phyloP scores from a whole-genome alignment of 2,329 filamentous ascomycete species.

The Emmonsia crescens region DNA sequence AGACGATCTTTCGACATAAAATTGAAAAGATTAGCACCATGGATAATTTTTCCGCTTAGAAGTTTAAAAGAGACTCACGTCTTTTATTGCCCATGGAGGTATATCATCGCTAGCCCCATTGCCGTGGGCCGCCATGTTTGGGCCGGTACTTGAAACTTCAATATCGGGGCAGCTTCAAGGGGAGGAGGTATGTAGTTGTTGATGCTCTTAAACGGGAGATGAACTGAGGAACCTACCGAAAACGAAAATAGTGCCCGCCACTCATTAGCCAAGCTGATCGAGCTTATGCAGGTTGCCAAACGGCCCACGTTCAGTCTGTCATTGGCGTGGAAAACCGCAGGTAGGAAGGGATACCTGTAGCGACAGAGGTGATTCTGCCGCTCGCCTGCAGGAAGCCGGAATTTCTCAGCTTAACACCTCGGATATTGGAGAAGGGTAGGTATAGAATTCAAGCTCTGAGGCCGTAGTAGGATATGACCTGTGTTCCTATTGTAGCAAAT shows the following conservation, averaged over 20 bases:
- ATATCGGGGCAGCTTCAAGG: background rate
- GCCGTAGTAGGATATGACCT: background rate
- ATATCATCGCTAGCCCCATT: constrained; percentile 9
- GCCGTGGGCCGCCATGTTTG: background rate
- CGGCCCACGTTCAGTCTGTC: background rate
- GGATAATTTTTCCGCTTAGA: background rate
- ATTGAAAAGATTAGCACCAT: constrained; percentile 3
- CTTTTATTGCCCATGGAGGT: constrained; percentile 25
- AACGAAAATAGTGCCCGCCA: background rate
- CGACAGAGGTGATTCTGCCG: background rate
- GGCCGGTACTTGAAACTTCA: background rate
- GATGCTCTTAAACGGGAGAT: background rate
- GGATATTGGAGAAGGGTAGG: background rate
- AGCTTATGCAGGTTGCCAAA: background rate
- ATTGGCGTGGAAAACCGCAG: background rate
- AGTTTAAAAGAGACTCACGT: constrained; percentile 24
- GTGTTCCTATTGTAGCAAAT: background rate
- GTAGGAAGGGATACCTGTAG: background rate
- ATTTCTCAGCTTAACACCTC: background rate
- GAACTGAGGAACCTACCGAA: background rate
- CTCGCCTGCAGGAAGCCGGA: background rate
- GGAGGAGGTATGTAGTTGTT: background rate
- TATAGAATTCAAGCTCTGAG: background rate
- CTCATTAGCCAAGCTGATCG: background rate
- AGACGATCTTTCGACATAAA: constrained; percentile 56